Evolutionary conservation across 495 filamentous ascomycete genomes (phyloP).

Genomic region (Astrothelium subdiscretum): DNA sequence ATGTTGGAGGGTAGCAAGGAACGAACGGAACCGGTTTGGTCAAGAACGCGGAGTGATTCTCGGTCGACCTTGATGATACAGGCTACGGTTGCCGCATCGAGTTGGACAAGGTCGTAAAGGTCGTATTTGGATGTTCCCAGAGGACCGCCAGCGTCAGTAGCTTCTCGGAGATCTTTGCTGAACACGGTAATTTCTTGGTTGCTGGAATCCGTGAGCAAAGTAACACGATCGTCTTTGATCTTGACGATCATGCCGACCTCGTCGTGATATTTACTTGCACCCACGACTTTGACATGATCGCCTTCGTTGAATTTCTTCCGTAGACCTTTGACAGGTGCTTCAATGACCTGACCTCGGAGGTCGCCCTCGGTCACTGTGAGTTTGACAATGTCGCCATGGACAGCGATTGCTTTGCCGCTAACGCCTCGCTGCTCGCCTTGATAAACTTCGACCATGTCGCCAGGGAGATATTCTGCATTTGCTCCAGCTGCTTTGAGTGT

Average conservation of each 20-base stretch:
- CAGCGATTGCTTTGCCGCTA: slow-evolving; percentile 69
- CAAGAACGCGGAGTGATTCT: slow-evolving; percentile 77
- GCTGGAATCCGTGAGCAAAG: slow-evolving; percentile 77
- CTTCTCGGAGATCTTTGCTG: slow-evolving; percentile 89
- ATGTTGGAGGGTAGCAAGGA: slow-evolving; percentile 84
- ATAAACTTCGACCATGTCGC: slow-evolving; percentile 90
- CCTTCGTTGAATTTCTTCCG: slow-evolving; percentile 87
- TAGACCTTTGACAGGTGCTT: slow-evolving; percentile 83
- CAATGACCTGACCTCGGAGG: slow-evolving; percentile 70
- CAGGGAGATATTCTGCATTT: slow-evolving; percentile 72
- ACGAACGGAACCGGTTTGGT: slow-evolving; percentile 75
- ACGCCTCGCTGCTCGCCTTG: slow-evolving; percentile 93
- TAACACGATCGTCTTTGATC: slow-evolving; percentile 82
- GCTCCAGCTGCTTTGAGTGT: slow-evolving; percentile 69
- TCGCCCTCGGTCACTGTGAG: slow-evolving; percentile 73
- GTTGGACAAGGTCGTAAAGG: slow-evolving; percentile 85
- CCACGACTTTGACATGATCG: slow-evolving; percentile 98
- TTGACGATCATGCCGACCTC: slow-evolving; percentile 95
- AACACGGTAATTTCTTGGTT: slow-evolving; percentile 95
- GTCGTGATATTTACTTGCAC: slow-evolving; percentile 82
- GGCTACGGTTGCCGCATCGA: slow-evolving; percentile 83
- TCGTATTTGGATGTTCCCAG: slow-evolving; percentile 73
- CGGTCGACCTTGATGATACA: slow-evolving; percentile 92
- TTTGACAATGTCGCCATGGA: slow-evolving; percentile 86
- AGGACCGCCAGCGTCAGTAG: slow-evolving; percentile 75